Percentiles rank a stretch among this genome's conserved stretches.
phyloP scores from a whole-genome alignment of 2,329 filamentous ascomycete species.

The Ophioceras dolichostomum region DNA sequence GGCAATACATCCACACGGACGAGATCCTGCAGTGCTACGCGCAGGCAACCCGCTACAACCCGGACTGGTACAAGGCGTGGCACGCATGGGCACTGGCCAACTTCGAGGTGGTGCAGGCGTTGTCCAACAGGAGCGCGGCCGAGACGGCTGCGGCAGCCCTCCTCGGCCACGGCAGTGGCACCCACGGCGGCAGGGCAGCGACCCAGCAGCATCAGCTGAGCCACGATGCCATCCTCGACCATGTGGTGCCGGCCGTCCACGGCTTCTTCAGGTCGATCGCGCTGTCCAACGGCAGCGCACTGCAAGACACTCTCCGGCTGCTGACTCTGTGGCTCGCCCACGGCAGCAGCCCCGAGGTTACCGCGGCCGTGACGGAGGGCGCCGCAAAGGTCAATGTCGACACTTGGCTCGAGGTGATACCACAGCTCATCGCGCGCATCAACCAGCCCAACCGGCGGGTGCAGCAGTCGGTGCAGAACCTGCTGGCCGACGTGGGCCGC shows the following conservation, averaged over 20 bases:
- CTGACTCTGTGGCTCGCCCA: slow-evolving; percentile 95
- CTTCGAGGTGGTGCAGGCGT: slow-evolving; percentile 88
- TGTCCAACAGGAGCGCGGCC: slow-evolving; percentile 51
- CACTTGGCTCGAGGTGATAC: slow-evolving; percentile 97
- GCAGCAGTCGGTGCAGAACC: slow-evolving; percentile 78
- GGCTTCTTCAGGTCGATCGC: slow-evolving; percentile 98
- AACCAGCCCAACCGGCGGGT: slow-evolving; percentile 89
- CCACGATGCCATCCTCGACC: slow-evolving; percentile 46
- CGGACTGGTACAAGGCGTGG: slow-evolving; percentile 98
- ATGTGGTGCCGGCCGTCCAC: slow-evolving; percentile 87
- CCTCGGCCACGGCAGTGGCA: too few relatives aligned
- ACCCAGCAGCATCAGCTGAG: slow-evolving; percentile 19
- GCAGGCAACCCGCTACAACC: slow-evolving; percentile 86
- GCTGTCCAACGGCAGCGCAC: slow-evolving; percentile 77
- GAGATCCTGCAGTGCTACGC: slow-evolving; percentile 88
- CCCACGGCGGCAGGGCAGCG: neutral
- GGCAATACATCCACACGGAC: slow-evolving; percentile 74
- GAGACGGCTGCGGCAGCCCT: too few relatives aligned
- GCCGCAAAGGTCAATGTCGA: slow-evolving; percentile 89
- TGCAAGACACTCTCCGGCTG: slow-evolving; percentile 88
- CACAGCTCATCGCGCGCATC: slow-evolving; percentile 92
- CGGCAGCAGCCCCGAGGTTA: slow-evolving; percentile 80
- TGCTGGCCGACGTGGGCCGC: slow-evolving; percentile 85
- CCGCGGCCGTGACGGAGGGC: slow-evolving; percentile 76
- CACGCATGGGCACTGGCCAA: slow-evolving; percentile 97